Conservation (phyloP, 2,329 filamentous ascomycete species). For the Stagonosporopsis vannaccii region DNA sequence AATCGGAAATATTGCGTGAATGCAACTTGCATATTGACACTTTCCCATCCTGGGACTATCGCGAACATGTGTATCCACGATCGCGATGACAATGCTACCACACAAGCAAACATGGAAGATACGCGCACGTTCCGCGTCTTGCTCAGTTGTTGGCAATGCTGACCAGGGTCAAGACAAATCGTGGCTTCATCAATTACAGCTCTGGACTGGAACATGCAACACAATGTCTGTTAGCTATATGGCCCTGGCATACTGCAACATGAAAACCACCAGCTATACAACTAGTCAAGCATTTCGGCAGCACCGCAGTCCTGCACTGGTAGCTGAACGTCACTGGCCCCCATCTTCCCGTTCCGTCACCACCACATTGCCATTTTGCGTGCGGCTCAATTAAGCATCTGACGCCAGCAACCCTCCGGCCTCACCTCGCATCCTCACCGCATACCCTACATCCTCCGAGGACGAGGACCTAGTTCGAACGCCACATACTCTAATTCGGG, state of each 20-base stretch:
- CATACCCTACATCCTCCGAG: conserved; percentile 18
- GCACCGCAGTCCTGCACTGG: background rate
- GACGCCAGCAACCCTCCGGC: conserved; percentile 44
- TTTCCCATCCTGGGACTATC: background rate
- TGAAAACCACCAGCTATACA: background rate
- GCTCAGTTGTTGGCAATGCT: conserved; percentile 38
- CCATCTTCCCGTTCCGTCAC: conserved; percentile 14
- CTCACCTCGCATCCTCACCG: conserved; percentile 29
- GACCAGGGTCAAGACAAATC: conserved; percentile 35
- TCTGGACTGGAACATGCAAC: conserved; percentile 11
- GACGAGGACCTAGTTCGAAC: conserved; percentile 26
- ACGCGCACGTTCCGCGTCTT: conserved; percentile 20
- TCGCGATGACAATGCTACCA: conserved; percentile 17
- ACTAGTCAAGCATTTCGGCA: background rate
- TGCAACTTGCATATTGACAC: background rate
- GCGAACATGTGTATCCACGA: conserved; percentile 12
- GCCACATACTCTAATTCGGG: conserved; percentile 43
- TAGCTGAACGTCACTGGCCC: conserved; percentile 1
- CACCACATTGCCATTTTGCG: conserved; percentile 27
- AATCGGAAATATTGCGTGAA: conserved; percentile 2
- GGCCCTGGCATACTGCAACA: background rate
- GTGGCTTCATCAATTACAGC: background rate
- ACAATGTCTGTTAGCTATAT: conserved; percentile 18
- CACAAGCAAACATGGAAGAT: conserved; percentile 24
- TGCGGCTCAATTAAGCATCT: conserved; percentile 50